Evolutionary conservation across 345 rosid species (phyloP).

Genomic region (Arabis alpina): DNA sequence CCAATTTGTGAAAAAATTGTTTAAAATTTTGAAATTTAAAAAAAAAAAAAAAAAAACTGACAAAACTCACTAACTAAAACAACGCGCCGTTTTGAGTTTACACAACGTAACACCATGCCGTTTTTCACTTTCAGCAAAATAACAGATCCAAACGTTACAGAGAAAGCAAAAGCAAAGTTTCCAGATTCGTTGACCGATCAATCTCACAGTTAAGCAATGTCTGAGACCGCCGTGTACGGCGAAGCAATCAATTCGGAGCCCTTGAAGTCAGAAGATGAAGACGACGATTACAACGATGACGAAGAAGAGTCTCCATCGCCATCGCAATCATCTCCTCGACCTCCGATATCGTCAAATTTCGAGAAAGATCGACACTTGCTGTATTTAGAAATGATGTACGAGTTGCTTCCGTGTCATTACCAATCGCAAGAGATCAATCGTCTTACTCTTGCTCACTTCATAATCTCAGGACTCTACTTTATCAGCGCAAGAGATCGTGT

Average conservation of each 20-base stretch:
- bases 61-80: constrained; percentile 1
- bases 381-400: constrained; percentile 78
- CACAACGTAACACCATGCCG: neutral
- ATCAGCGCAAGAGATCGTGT: constrained; percentile 71
- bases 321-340: constrained; percentile 26
- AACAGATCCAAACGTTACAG: neutral
- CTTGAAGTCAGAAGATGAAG: constrained; percentile 12
- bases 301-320: constrained; percentile 45
- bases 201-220: constrained; percentile 29
- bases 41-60: no score
- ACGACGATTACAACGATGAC: constrained; percentile 24
- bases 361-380: constrained; percentile 65
- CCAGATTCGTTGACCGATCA: constrained; percentile 35
- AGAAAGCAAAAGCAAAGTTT: constrained; percentile 5
- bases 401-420: constrained; percentile 64
- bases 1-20: no score
- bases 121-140: neutral
- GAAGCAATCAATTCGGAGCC: constrained; percentile 27
- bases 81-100: constrained; percentile 4
- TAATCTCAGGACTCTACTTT: constrained; percentile 79
- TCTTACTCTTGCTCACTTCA: constrained; percentile 82
- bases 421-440: constrained; percentile 90
- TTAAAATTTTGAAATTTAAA: no score
- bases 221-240: constrained; percentile 34
- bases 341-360: constrained; percentile 43